Conservation (phyloP, 2,329 filamentous ascomycete species). For the Coniochaeta pulveracea region DNA sequence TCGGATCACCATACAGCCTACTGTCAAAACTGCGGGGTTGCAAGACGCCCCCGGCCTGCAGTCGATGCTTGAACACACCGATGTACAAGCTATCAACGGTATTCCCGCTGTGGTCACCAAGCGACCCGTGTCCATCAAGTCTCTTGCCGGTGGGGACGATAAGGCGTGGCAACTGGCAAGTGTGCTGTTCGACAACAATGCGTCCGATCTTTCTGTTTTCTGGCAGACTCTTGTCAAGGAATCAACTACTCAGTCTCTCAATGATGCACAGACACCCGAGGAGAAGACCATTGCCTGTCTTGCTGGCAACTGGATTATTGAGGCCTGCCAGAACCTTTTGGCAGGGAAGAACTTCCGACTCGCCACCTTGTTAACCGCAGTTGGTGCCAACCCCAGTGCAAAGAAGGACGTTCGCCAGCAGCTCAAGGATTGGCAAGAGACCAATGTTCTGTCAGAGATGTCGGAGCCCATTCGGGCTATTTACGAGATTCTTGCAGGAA, state of each 20-base stretch:
- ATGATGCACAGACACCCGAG: constrained; percentile 53
- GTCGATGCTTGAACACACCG: constrained; percentile 9
- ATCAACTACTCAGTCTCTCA: constrained; percentile 40
- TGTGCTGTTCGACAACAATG: constrained; percentile 70
- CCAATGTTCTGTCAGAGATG: constrained; percentile 80
- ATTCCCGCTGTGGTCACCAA: constrained; percentile 17
- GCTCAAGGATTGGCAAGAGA: constrained; percentile 71
- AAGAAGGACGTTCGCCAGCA: constrained; percentile 70
- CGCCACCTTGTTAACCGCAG: constrained; percentile 73
- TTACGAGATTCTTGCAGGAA: constrained; percentile 82
- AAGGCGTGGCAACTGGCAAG: constrained; percentile 78
- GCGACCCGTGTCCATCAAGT: constrained; percentile 26
- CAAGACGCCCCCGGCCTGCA: neutral
- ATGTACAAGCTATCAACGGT: constrained; percentile 8
- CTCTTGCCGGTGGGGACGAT: constrained; percentile 43
- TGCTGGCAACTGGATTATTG: constrained; percentile 65
- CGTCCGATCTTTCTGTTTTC: constrained; percentile 49
- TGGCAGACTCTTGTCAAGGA: constrained; percentile 56
- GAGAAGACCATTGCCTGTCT: constrained; percentile 77
- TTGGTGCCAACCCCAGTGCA: constrained; percentile 59
- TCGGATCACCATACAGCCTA: neutral
- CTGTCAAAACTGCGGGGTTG: neutral
- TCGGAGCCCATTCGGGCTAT: constrained; percentile 72
- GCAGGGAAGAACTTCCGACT: constrained; percentile 70
- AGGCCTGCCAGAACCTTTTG: constrained; percentile 72